Evolutionary conservation across 139 green algal species (phyloP), one percentile per base, ranked within the genome.

Genomic region (Chlorella ohadii): DNA sequence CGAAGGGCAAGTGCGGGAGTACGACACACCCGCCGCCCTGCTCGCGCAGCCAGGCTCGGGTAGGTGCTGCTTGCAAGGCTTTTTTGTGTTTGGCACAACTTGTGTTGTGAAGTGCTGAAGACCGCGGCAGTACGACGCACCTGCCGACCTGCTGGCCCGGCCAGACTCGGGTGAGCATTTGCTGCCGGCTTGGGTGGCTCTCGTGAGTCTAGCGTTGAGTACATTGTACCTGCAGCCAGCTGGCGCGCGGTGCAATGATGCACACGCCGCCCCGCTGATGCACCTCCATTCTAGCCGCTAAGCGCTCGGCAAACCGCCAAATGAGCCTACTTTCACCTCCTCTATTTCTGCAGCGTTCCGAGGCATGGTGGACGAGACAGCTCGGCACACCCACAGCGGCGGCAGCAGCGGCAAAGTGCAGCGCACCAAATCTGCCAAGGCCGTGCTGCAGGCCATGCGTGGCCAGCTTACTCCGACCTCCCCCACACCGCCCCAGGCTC

Each of bases 341-440:
- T n/a, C n/a, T n/a, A n/a, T n/a, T 19, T 15, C 36, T 57, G 70
- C 70, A 72, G 56, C 82, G 25, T 87, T 87, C 82, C 82, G 82
- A 11, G 72, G 56, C 19, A 73, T 87, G 59, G 82, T 87, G 25
- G 82, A 87, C 47, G 72, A 87, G 51, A 82, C 82, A 61, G 80
- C 68, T 36, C n/a, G 56, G 68, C 67, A 79, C 55, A 36, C 22
- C 0, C 39, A 16, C 39, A 44, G 56, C 39, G 19, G 39, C 38
- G n/a, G 78, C 78, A 74, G 61, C 63, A n/a, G 63, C 78, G 19
- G 47, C 63, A n/a, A n/a, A n/a, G 13, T 74, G 39, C n/a, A 57
- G 63, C 39, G 31, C 78, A 75, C 63, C 15, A 17, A 38, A 0
- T 65, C 39, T 3, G 78, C 78, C 12, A 27, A 73, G 61, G 41